Base-by-base conservation (phyloP, 768 basidiomycete species). In the Lactarius pseudohatsudake region DNA sequence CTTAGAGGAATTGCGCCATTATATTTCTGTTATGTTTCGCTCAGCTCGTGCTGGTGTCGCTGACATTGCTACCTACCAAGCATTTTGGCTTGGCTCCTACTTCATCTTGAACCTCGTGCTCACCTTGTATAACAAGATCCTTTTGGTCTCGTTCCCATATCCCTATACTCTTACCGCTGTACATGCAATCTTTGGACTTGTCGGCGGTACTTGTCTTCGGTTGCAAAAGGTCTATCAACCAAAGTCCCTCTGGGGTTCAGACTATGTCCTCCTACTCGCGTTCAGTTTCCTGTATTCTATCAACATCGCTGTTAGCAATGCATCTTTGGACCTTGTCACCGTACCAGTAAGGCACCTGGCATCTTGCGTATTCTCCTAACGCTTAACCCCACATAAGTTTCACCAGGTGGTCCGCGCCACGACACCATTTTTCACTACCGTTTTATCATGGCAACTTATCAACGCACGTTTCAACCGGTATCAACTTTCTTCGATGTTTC, bases 371-470 rank as follows among this genome's bases (percentile, higher is more conserved):
- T 61, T 59, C 30, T 41, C 55, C 20, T 20, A 30, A 30, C 3
- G 16, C 20, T 61, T 41, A 54, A 59, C 2, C 53, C 8, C 34
- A 5, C 55, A 9, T 68, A 43, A 97, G 94, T 97, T 99, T 74
- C 97, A 98, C 76, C 96, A 98, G 81, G 94, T 98, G 63, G 88
- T 98, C 43, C 90, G 97, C 34, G 92, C 95, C 5, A 85, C 91
- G 22, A 91, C 96, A 0, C 96, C 97, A 0, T 83, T 98, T 59
- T 98, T 98, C 79, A 96, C 92, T 28, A 89, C 97, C 71, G 60
- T 88, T 43, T 83, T 98, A 62, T 87, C 94, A 0, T 79, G 82
- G 61, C 66, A 87, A n/a, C 74, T 98, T 43, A 84, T 93, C 40
- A 82, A 85, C 57, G 79, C 83, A 9, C 80, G 79, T 8, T 84